phyloP scores from a whole-genome alignment of 768 basidiomycete species.

The Phylloporus sp. region DNA sequence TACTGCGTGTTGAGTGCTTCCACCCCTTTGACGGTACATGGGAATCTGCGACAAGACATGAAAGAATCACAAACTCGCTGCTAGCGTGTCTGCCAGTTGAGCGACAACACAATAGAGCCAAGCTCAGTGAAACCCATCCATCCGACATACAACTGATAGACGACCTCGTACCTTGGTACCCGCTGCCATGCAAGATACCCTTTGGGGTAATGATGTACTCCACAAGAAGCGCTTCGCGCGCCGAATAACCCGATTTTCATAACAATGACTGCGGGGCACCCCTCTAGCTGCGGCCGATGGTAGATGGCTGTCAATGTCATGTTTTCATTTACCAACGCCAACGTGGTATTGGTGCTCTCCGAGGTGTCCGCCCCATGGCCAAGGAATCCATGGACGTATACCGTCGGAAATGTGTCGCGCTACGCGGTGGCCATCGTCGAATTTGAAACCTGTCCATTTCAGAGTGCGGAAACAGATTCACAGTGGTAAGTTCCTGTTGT shows the following conservation, averaged over 20 bases:
- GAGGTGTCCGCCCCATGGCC: neutral
- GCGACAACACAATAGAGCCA: too few relatives aligned
- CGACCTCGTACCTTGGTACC: neutral
- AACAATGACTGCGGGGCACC: neutral
- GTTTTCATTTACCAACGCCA: neutral
- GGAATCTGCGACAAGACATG: too few relatives aligned
- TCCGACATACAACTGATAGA: neutral
- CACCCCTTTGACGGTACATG: too few relatives aligned
- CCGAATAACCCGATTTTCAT: neutral
- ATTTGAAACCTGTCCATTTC: neutral
- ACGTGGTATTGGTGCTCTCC: neutral
- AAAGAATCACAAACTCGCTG: too few relatives aligned
- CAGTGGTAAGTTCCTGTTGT: neutral
- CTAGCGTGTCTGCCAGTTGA: too few relatives aligned
- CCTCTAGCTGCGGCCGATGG: neutral
- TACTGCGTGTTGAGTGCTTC: too few relatives aligned
- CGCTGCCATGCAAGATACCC: neutral
- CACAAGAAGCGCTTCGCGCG: neutral
- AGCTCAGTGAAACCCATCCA: too few relatives aligned
- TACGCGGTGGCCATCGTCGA: neutral
- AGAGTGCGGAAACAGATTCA: neutral
- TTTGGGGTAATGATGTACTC: neutral
- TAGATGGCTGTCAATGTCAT: neutral
- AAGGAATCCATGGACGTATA: neutral
- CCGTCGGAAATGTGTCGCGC: neutral